phyloP scores from a whole-genome alignment of 441 rosid species.

The Syzygium malaccense region DNA sequence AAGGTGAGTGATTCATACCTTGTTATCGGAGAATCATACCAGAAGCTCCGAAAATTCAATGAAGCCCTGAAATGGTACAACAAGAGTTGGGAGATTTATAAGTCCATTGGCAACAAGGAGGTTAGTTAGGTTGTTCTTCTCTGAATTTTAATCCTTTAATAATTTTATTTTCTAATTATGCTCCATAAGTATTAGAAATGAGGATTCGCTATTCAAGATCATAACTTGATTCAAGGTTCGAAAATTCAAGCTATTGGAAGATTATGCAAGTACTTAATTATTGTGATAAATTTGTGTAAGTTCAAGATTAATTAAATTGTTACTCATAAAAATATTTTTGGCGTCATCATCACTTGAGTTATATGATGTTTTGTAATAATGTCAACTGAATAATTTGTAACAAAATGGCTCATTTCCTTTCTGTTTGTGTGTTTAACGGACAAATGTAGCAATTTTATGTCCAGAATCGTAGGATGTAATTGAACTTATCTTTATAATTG shows the following conservation, averaged over 20 bases:
- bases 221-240: background rate
- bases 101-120: slow-evolving; percentile 77
- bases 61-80: slow-evolving; percentile 78
- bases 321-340: background rate
- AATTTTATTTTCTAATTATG: background rate
- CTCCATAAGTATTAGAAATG: background rate
- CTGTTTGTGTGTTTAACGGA: background rate
- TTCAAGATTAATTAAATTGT: background rate
- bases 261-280: background rate
- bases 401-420: background rate
- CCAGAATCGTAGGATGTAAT: background rate
- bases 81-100: slow-evolving; percentile 61
- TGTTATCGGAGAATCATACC: slow-evolving; percentile 85
- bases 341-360: background rate
- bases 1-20: slow-evolving; percentile 73
- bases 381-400: background rate
- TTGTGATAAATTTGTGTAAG: background rate
- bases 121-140: slow-evolving; percentile 32
- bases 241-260: background rate
- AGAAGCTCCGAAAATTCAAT: slow-evolving; percentile 65
- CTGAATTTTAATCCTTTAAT: background rate
- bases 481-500: background rate
- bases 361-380: background rate
- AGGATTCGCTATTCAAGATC: background rate
- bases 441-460: background rate